Conservation (phyloP, 345 rosid species). For the Fremontodendron californicum region DNA sequence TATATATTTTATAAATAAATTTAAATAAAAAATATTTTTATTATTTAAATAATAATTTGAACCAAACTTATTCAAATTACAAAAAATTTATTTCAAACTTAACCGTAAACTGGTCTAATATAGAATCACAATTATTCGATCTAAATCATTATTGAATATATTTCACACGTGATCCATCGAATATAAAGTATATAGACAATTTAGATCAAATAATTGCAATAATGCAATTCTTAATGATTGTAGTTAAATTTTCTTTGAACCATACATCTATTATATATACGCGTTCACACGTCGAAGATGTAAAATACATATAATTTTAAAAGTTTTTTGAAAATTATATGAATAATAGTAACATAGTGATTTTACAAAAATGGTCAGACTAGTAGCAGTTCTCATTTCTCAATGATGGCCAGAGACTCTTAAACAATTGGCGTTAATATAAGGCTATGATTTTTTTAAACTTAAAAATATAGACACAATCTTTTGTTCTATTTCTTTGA, state of each 20-base stretch:
- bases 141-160: neutral
- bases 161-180: neutral
- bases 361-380: slow-evolving; percentile 12
- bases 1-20: no score
- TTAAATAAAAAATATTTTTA: no score
- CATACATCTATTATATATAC: neutral
- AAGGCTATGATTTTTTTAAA: neutral
- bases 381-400: slow-evolving; percentile 2
- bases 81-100: no score
- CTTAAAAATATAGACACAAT: neutral
- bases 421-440: neutral
- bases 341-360: slow-evolving; percentile 14
- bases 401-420: slow-evolving; percentile 10
- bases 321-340: neutral
- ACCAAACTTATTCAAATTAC: no score
- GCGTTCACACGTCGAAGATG: no score
- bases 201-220: neutral
- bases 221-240: neutral
- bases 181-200: neutral
- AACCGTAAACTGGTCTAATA: no score
- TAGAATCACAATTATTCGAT: neutral
- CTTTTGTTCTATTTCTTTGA: neutral
- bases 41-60: no score
- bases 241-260: neutral
- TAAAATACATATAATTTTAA: no score